Percentiles rank a stretch among this genome's conserved stretches.
These are phyloP conservation scores for Aspergillus unguis DNA, from an alignment of 2,329 filamentous ascomycete genomes.

Conservation along the genomic window DNA sequence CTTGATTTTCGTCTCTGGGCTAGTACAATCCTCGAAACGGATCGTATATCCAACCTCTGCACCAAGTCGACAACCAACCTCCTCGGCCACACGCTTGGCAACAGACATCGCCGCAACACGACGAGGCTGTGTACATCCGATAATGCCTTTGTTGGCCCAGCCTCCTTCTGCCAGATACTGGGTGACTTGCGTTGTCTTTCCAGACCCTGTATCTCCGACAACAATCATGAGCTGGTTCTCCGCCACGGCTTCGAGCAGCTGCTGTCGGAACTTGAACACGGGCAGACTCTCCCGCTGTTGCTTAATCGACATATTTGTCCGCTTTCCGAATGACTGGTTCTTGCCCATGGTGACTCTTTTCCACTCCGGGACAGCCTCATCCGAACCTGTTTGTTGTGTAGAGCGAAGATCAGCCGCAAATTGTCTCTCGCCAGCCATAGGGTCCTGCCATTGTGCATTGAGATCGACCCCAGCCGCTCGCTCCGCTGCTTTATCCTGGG, in stretches of 20 bases:
- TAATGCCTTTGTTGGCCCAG: conserved; percentile 80
- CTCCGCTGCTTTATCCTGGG: conserved; percentile 71
- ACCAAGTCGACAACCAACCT: conserved; percentile 86
- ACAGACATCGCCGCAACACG: conserved; percentile 98
- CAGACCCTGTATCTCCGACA: conserved; percentile 93
- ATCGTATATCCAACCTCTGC: conserved; percentile 96
- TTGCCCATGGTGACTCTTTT: conserved; percentile 78
- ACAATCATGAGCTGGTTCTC: conserved; percentile 93
- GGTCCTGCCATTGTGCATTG: conserved; percentile 91
- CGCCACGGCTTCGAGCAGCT: conserved; percentile 80
- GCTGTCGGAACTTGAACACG: conserved; percentile 81
- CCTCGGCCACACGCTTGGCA: conserved; percentile 91
- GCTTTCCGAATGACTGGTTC: conserved; percentile 76
- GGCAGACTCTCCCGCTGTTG: conserved; percentile 87
- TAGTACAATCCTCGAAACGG: conserved; percentile 93
- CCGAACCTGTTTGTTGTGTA: conserved; percentile 57
- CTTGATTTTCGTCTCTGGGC: conserved; percentile 86
- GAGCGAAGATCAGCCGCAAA: conserved; percentile 85
- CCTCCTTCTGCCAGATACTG: conserved; percentile 93
- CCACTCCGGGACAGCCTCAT: conserved; percentile 82
- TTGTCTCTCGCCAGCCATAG: conserved; percentile 84
- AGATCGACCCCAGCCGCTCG: conserved; percentile 76
- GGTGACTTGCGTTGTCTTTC: conserved; percentile 94
- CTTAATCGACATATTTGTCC: conserved; percentile 89
- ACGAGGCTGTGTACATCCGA: conserved; percentile 94